Evolutionary conservation across 1,284 basidiomycete species (phyloP).

Genomic region (Puccinia hordei): DNA sequence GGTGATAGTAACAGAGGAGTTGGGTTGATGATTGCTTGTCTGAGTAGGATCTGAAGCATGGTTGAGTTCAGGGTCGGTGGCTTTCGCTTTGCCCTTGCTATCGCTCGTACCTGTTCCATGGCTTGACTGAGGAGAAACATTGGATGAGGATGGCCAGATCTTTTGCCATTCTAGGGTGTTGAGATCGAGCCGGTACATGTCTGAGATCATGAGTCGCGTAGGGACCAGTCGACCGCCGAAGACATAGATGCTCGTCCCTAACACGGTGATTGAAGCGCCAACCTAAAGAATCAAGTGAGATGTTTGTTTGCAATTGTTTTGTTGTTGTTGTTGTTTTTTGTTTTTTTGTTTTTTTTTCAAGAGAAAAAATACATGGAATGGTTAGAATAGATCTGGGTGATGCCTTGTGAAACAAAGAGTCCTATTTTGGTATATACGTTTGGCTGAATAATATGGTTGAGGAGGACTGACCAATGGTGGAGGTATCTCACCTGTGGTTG

Average conservation of each 20-base stretch:
- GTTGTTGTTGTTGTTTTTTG: background rate
- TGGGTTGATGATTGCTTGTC: too few species aligned
- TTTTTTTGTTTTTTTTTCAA: constrained; percentile 2
- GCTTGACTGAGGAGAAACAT: too few species aligned
- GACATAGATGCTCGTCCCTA: constrained; percentile 79
- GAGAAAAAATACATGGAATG: constrained; percentile 21
- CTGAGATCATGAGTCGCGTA: constrained; percentile 80
- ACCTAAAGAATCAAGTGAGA: constrained; percentile 58
- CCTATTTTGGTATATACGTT: background rate
- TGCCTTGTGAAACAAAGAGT: too few species aligned
- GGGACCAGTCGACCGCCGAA: constrained; percentile 86
- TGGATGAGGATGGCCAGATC: too few species aligned
- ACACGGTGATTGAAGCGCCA: constrained; percentile 80
- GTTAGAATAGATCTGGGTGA: too few species aligned
- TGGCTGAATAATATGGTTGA: constrained; percentile 12
- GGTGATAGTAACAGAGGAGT: too few species aligned
- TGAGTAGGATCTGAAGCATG: background rate
- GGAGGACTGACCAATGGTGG: constrained; percentile 70
- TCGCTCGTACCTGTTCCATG: too few species aligned
- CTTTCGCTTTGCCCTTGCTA: constrained; percentile 28
- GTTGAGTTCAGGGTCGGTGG: background rate
- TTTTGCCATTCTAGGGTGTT: constrained; percentile 75
- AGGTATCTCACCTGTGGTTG: constrained; percentile 81
- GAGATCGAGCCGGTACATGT: constrained; percentile 83
- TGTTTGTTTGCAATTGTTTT: constrained; percentile 11